Conservation (phyloP, 192 early-diverging fungal genomes). For the Coemansia sp. region DNA sequence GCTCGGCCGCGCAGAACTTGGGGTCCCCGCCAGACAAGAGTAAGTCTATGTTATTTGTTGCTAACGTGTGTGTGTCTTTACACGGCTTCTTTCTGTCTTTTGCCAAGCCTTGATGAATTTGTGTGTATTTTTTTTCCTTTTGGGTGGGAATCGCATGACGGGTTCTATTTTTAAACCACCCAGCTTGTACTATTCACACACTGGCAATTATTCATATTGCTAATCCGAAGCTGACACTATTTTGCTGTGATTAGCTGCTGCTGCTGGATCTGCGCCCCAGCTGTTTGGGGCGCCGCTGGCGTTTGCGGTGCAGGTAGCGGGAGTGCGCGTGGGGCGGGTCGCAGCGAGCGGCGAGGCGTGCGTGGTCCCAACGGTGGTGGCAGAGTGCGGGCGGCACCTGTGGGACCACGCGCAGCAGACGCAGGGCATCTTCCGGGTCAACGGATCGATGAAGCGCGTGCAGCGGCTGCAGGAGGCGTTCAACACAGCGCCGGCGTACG, state of each 20-base stretch:
- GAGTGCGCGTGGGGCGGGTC: conserved; percentile 39
- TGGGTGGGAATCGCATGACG: conserved; percentile 5
- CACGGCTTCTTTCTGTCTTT: neutral
- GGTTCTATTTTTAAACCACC: neutral
- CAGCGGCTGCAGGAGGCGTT: conserved; percentile 66
- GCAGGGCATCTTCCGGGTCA: conserved; percentile 73
- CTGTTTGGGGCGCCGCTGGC: conserved; percentile 44
- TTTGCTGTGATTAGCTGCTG: conserved; percentile 14
- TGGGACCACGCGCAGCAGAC: conserved; percentile 52
- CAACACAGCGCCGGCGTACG: conserved; percentile 62
- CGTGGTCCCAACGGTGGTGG: conserved; percentile 45
- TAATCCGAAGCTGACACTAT: neutral
- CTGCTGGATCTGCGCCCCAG: conserved; percentile 20
- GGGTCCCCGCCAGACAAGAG: conserved; percentile 32
- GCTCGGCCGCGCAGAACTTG: no score
- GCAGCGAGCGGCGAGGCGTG: conserved; percentile 35
- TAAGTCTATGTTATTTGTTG: conserved; percentile 27
- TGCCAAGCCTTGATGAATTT: no score
- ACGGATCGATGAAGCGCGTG: conserved; percentile 71
- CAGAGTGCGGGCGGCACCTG: conserved; percentile 49
- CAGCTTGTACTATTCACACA: neutral
- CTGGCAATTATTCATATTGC: neutral
- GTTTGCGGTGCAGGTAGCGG: conserved; percentile 26
- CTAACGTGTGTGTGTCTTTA: no score
- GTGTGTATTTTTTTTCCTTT: no score